Evolutionary conservation across 192 early-diverging fungal genomes (phyloP), one percentile per base, ranked within the genome.

Genomic region (Entomortierella parvispora): DNA sequence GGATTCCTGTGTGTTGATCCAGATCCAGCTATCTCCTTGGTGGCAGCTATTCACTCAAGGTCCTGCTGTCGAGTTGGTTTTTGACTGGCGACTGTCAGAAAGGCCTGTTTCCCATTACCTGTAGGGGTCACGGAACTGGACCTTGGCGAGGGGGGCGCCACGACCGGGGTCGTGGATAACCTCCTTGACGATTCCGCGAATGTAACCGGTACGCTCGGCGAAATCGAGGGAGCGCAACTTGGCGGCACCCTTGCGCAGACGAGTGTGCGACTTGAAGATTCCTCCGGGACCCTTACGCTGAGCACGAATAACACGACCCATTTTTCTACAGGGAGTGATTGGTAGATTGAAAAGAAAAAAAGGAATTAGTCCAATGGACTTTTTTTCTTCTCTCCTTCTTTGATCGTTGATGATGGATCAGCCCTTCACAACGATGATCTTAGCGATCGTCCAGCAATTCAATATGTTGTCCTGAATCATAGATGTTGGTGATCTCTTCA

Each of bases 271-370:
- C 86, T 93, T 97, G 95, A 99, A 99, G 86, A 99, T 97, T 70
- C 95, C 93, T 85, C 96, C 96, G 74, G 95, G 92, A 95, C 96
- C 96, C 88, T 99, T 99, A 88, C 97, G 89, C 85, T 99, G 97
- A 82, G 93, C 91, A 89, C 96, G 92, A 87, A 99, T 97, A 78
- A 99, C 97, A 83, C 97, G 92, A 93, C 97, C 97, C 96, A 98
- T 98, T 87, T 69, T 80, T 46, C 65, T 67, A 67, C 14, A 56
- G 29, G 53, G 42, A 56, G 25, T 10, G 29, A 49, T n/a, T n/a
- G 22, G 46, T 46, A n/a, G 5, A 31, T 62, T 58, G 34, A 20
- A 4, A 33, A 10, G 57, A n/a, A n/a, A n/a, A n/a, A n/a, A n/a
- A n/a, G n/a, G n/a, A n/a, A 46, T 60, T 60, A 60, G 44, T 60